phyloP scores from a whole-genome alignment of 2,329 filamentous ascomycete species.

The Ampelomyces quisqualis region DNA sequence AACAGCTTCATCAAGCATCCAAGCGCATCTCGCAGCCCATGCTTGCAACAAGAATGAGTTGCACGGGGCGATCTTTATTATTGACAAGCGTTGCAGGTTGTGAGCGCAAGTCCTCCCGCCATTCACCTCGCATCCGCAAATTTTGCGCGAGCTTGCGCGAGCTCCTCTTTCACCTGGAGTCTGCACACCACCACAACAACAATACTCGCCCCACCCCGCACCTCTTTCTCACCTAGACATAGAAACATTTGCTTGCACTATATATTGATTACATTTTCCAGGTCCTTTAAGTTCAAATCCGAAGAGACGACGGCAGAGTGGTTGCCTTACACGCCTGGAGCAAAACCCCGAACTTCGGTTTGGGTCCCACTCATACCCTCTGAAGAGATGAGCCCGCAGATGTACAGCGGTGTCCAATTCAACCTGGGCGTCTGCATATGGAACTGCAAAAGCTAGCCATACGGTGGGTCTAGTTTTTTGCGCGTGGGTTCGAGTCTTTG shows the following conservation, averaged over 20 bases:
- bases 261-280: not conserved
- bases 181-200: not conserved
- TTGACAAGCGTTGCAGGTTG: no score
- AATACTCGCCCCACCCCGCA: not conserved
- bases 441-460: conserved; percentile 5
- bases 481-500: not conserved
- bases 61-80: no score
- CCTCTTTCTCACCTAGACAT: not conserved
- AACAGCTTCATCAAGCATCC: no score
- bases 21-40: no score
- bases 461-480: conserved; percentile 6
- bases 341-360: not conserved
- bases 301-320: not conserved
- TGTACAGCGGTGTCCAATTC: not conserved
- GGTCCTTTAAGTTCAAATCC: not conserved
- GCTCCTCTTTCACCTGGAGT: conserved; percentile 1
- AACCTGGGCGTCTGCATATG: not conserved
- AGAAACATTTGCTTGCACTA: not conserved
- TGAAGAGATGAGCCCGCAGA: conserved; percentile 1
- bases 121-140: no score
- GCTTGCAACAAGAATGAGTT: no score
- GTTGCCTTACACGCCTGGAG: not conserved
- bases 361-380: not conserved
- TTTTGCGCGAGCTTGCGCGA: no score
- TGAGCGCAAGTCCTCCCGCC: no score